Evolutionary conservation across 352 stramenopile genomes (phyloP), one percentile per base, ranked within the genome.

Genomic region (Phytophthora hybrid): DNA sequence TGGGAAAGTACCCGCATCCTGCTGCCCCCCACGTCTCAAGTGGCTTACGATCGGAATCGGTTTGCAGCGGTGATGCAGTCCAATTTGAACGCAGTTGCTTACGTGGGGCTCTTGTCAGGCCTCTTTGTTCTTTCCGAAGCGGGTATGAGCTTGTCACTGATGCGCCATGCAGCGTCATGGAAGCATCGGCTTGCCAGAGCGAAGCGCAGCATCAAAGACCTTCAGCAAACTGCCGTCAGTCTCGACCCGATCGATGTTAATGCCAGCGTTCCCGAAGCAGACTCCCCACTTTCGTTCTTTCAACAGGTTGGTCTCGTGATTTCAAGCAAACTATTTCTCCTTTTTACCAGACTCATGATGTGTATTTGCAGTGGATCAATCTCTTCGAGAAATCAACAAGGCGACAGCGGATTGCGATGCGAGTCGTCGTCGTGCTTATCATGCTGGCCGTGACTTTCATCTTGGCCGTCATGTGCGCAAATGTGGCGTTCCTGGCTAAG

Each of bases 401-500:
- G 2, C 79, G 76, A 7, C 85, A 93, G 67, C 78, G 84, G 14
- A 86, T 93, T 59, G 81, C 53, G 1, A 93, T 95, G 86, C 82
- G 83, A 29, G 44, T 93, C 18, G 72, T 78, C 1, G 72, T 82
- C 19, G 68, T 86, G 21, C 29, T 90, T 4, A 81, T 88, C 49
- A 49, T 86, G 10, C 55, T 93, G 3, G 79, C 71, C 1, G 72
- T 93, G 21, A 66, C 76, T 16, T 84, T 93, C 51, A 84, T 95
- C 37, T 76, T 88, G 39, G 82, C 76, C 0, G 69, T 88, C 21
- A 83, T 88, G 74, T 81, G 76, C 52, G 73, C 84, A 39, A 95
- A 88, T 56, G 83, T 93, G 9, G 79, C 92, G 21, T 90, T 95
- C 41, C 71, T 85, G 11, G 78, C 83, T 13, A 91, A 95, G 64